Percentiles rank a stretch among this genome's conserved stretches.
Evolutionary conservation across 495 filamentous ascomycete species (phyloP).

Genomic region (Arthonia radiata): DNA sequence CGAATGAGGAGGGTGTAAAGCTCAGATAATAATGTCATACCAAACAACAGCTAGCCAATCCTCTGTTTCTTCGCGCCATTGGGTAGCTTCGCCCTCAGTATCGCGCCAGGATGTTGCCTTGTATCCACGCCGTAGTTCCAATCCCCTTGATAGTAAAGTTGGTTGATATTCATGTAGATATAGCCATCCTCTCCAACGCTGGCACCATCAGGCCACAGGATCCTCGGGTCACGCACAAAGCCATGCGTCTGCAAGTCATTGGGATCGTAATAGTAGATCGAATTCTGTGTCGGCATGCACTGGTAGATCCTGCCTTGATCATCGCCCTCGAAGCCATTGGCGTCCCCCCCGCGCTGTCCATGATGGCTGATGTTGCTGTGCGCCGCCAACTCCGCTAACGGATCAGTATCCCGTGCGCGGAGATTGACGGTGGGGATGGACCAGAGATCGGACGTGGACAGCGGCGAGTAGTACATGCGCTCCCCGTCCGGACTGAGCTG

Average conservation of each 20-base stretch:
- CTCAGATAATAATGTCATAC: too few species aligned
- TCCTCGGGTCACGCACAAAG: slow-evolving; percentile 17
- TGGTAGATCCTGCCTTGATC: slow-evolving; percentile 16
- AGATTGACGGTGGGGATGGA: slow-evolving; percentile 12
- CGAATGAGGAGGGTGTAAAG: too few species aligned
- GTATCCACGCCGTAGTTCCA: slow-evolving; percentile 12
- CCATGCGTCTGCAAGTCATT: slow-evolving; percentile 10
- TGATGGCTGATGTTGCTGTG: slow-evolving; percentile 13
- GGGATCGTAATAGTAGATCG: slow-evolving; percentile 15
- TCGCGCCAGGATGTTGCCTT: slow-evolving; percentile 9
- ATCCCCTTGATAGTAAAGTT: slow-evolving; percentile 15
- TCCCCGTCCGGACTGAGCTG: slow-evolving; percentile 15
- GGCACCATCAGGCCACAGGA: slow-evolving; percentile 17
- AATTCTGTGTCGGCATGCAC: slow-evolving; percentile 18
- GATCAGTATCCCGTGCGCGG: slow-evolving; percentile 8
- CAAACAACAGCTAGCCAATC: too few species aligned
- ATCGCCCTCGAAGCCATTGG: slow-evolving; percentile 16
- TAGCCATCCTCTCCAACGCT: slow-evolving; percentile 16
- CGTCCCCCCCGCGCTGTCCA: slow-evolving; percentile 16
- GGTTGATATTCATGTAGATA: slow-evolving; percentile 20
- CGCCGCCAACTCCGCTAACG: slow-evolving; percentile 13
- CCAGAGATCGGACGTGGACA: slow-evolving; percentile 14
- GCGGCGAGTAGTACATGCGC: slow-evolving; percentile 14
- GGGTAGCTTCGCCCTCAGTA: slow-evolving; percentile 10
- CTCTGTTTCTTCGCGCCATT: slow-evolving; percentile 12